Conservation (phyloP, 176 grass and related monocot genomes). For the Phoenix dactylifera region DNA sequence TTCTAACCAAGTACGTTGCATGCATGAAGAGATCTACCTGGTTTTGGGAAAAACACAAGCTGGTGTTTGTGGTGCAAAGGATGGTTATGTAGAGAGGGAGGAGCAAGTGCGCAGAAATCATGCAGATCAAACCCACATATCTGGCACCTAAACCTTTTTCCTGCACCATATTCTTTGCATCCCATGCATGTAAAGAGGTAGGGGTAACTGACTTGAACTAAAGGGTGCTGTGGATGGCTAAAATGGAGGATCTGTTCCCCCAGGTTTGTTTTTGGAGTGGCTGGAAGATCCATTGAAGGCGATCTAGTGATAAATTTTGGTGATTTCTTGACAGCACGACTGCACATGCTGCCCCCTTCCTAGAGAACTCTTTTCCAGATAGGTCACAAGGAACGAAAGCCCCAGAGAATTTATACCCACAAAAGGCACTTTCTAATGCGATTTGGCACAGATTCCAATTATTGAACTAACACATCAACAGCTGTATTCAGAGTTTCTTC, state of each 20-base stretch:
- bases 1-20: too few species aligned
- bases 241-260: constrained; percentile 50
- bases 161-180: constrained; percentile 83
- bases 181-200: constrained; percentile 82
- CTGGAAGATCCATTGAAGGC: constrained; percentile 4
- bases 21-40: constrained; percentile 19
- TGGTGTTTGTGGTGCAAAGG: constrained; percentile 58
- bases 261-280: neutral
- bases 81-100: constrained; percentile 51
- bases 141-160: constrained; percentile 74
- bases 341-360: constrained; percentile 34
- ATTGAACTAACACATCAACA: too few species aligned
- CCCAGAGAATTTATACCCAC: too few species aligned
- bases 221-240: constrained; percentile 69
- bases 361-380: neutral
- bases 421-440: too few species aligned
- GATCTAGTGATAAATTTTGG: constrained; percentile 25
- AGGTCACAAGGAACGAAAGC: too few species aligned
- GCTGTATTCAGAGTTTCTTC: too few species aligned
- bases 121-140: constrained; percentile 69
- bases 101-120: constrained; percentile 78
- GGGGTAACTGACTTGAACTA: constrained; percentile 44
- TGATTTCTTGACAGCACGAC: constrained; percentile 28
- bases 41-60: constrained; percentile 56
- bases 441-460: too few species aligned